Conservation (phyloP, 257 asterid genomes). For the Leptodermis oblonga region DNA sequence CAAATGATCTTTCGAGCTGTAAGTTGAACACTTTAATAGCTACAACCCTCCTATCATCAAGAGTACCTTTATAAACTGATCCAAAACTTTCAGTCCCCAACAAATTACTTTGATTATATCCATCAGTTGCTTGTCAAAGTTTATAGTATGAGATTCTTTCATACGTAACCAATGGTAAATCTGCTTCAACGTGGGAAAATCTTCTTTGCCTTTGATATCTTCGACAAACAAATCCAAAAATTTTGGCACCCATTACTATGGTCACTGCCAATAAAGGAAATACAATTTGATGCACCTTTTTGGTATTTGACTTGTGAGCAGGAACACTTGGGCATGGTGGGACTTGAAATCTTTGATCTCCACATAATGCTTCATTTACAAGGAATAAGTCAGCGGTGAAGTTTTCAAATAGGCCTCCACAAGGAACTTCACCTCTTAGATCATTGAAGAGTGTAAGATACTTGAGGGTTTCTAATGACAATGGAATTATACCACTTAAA, state of each 20-base stretch:
- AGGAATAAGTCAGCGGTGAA: background rate
- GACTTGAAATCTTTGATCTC: background rate
- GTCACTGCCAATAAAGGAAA: background rate
- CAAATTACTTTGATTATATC: background rate
- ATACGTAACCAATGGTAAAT: background rate
- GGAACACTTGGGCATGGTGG: background rate
- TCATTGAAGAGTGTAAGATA: background rate
- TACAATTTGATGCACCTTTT: background rate
- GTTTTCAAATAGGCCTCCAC: background rate
- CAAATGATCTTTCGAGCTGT: background rate
- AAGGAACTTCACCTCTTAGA: background rate
- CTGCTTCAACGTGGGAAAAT: background rate
- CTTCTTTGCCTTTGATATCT: background rate
- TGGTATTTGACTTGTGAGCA: background rate
- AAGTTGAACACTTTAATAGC: background rate
- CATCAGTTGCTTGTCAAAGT: background rate
- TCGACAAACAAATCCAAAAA: background rate
- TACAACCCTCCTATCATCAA: background rate
- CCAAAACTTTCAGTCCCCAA: background rate
- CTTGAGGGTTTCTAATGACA: background rate
- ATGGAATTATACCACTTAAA: background rate
- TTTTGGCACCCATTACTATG: background rate
- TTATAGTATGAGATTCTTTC: background rate
- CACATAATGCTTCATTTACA: background rate
- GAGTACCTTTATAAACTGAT: background rate